Evolutionary conservation across 768 basidiomycete species (phyloP), one percentile per base, ranked within the genome.

Genomic region (Boletus eberwhitei): DNA sequence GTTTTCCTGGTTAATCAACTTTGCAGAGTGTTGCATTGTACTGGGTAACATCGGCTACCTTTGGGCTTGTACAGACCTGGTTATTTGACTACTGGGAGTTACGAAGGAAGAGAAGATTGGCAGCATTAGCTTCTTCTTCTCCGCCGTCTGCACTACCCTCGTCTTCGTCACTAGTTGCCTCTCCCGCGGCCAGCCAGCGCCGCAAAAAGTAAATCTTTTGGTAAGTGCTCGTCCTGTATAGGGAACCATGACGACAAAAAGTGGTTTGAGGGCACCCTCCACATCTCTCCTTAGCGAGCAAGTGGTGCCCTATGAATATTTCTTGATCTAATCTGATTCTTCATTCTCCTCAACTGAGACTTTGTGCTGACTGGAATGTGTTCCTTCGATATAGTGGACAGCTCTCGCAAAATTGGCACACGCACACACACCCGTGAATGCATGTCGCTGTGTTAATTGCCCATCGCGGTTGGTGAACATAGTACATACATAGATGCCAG

Each of bases 301-400:
- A 68, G 72, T 61, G 69, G 86, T 68, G 72, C 76, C 78, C 84
- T 14, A 38, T 84, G 88, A 83, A 72, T 71, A 58, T 69, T 77
- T 78, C 90, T 92, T 92, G 90, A 92, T 92, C 90, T 92, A 92
- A 92, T 91, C 86, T 91, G 90, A 92, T 80, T 44, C 24, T 44
- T 8, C n/a, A 24, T 52, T 44, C 49, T 32, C 14, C 5, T 1
- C 17, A 1, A 12, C 17, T 24, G 29, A 22, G 36, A n/a, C 8
- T 26, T 26, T 39, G 34, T 54, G n/a, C 55, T 70, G 45, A 69
- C 41, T n/a, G 24, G 7, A n/a, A 41, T 48, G 2, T 13, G 1
- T 46, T 56, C 5, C 36, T 39, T 45, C 26, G 3, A 35, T 42
- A 31, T 19, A 53, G 45, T 43, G 11, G 22, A 31, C 3, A 19